phyloP scores from a whole-genome alignment of 345 rosid species.

The Salix brachista region DNA sequence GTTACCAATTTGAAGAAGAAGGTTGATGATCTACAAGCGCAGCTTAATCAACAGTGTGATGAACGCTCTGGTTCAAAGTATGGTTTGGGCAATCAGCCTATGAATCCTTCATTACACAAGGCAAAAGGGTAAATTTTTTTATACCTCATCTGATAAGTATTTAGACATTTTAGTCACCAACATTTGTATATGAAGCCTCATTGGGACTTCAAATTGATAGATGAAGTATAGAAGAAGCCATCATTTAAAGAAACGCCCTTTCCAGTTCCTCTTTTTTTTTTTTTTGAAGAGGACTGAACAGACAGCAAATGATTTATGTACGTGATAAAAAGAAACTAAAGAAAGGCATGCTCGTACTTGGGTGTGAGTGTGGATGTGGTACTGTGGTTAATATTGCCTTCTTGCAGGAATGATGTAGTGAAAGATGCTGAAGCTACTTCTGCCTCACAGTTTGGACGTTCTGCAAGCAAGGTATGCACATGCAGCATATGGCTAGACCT shows the following conservation, averaged over 20 bases:
- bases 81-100: conserved; percentile 33
- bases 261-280: neutral
- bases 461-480: conserved; percentile 53
- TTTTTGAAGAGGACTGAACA: neutral
- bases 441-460: conserved; percentile 31
- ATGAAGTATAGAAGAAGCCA: neutral
- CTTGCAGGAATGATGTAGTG: conserved; percentile 51
- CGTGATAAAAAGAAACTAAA: too few relatives aligned
- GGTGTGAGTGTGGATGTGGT: neutral
- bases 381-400: conserved; percentile 5
- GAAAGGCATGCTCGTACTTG: neutral
- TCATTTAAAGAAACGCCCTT: neutral
- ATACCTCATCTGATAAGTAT: neutral
- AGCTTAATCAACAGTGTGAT: conserved; percentile 44
- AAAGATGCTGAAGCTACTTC: conserved; percentile 35
- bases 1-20: conserved; percentile 52
- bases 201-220: neutral
- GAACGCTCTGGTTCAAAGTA: conserved; percentile 33
- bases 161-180: neutral
- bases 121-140: conserved; percentile 40
- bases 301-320: neutral
- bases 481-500: neutral
- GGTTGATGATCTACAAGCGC: conserved; percentile 52
- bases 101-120: conserved; percentile 24
- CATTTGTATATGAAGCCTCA: neutral